Base-by-base conservation (phyloP, 2,329 filamentous ascomycete genomes). In the Cryphonectria parasitica region DNA sequence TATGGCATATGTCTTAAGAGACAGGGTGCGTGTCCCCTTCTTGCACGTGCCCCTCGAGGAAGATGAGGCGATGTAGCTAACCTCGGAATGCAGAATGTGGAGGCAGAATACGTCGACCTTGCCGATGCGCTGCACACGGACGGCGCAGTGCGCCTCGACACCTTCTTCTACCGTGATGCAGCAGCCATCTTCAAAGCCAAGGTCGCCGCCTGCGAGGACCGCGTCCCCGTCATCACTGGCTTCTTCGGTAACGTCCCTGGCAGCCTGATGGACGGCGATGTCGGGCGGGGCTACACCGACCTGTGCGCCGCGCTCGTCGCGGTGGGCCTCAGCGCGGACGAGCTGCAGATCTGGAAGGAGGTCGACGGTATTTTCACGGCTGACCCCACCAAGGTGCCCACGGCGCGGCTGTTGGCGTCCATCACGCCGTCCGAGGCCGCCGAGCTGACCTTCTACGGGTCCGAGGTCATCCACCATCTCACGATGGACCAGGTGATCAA, bases 341-440 rank as follows among this genome's bases (percentile, higher is more conserved):
- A 99, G 80, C 87, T 99, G 67, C 96, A 99, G 81, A 92, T 99
- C 74, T 98, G 96, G 96, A 99, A 99, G 83, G 96, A 99, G 80
- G 96, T 99, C 8, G 96, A 99, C 68, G 80, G 80, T 70, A 81
- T 81, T 73, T 81, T 81, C 74, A 85, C 85, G 7, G 86, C 86
- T 36, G 93, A 97, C 77, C 93, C 93, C 3, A 89, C 92, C 75
- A 97, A 96, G 81, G 93, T 97, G 54, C 95, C 95, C 3, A 98
- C 95, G 0, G 97, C 96, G n/a, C 88, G 92, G 63, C 86, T 99
- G n/a, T 87, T 99, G 61, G 83, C 91, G 15, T 91, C 91, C 68
- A 97, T 99, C 79, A 98, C 95, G 3, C 96, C 96, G 0, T 92
- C 94, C 13, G 96, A 99, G 82, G 96, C 96, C 1, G 95, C 96